Evolutionary conservation across 2,329 filamentous ascomycete species (phyloP).

Genomic region (Chaetomium sp.): DNA sequence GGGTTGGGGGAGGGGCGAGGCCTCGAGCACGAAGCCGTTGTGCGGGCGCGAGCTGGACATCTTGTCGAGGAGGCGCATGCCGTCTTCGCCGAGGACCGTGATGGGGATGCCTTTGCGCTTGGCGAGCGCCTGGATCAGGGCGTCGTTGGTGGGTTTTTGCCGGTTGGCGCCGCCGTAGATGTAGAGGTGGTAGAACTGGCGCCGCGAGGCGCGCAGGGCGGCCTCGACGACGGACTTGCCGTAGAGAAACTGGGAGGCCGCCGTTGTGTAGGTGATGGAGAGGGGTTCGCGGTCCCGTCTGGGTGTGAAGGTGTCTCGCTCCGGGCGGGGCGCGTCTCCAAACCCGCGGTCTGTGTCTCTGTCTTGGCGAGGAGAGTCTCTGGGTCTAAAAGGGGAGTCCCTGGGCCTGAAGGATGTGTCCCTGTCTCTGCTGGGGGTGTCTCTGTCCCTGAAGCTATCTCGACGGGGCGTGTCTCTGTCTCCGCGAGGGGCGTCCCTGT

Average conservation of each 20-base stretch:
- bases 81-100: slow-evolving; percentile 59
- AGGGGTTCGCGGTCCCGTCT: slow-evolving; percentile 26
- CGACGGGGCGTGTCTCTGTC: not conserved
- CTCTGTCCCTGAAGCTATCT: slow-evolving; percentile 2
- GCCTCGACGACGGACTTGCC: slow-evolving; percentile 79
- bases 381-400: not conserved
- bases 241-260: slow-evolving; percentile 89
- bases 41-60: slow-evolving; percentile 83
- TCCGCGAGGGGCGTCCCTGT: not conserved
- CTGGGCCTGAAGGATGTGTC: not conserved
- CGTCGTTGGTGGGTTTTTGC: slow-evolving; percentile 44
- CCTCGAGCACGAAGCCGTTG: slow-evolving; percentile 86
- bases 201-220: slow-evolving; percentile 65
- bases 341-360: not conserved
- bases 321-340: not conserved
- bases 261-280: slow-evolving; percentile 66
- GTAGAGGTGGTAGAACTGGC: slow-evolving; percentile 84
- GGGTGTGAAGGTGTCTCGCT: not conserved
- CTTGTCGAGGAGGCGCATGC: slow-evolving; percentile 74
- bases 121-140: slow-evolving; percentile 50
- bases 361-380: not conserved
- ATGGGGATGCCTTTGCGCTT: slow-evolving; percentile 55
- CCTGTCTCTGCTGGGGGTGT: not conserved
- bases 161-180: slow-evolving; percentile 64
- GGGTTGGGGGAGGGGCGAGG: slow-evolving; percentile 75